Base-by-base conservation (phyloP, 345 rosid species). In the Rhizophora mangle region DNA sequence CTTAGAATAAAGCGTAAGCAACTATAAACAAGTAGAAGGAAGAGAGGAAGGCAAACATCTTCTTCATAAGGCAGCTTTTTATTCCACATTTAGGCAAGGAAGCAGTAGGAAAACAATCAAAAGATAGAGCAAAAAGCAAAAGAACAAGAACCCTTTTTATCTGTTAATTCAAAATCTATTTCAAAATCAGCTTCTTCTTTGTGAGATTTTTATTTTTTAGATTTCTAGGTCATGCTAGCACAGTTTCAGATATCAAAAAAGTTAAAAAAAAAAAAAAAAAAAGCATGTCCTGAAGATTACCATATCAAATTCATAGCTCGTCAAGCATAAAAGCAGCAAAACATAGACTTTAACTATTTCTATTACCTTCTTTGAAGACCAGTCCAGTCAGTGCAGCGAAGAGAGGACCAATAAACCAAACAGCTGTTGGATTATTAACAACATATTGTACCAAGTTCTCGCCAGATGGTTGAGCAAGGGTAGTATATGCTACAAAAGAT, bases 361-460 rank as follows among this genome's bases (percentile, higher is more conserved):
- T 55, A 37, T 16, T 80, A 91, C 98, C 98, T 86, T 94, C 97
- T 82, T 94, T 94, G 64, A 94, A 94, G 73, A 94, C 97, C 1
- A 94, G 96, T 16, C 97, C 97, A 0, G 98, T 94, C 19, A 94
- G 82, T 4, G 96, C 80, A 4, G 97, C 97, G 70, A 94, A 94
- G 60, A 91, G 86, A 26, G 98, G 97, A 59, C 98, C 98, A 68
- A 91, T 85, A 76, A 91, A 87, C 98, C 97, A 94, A 52, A 91
- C 82, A 46, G 96, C 87, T 0, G 74, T 30, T 0, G 95, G 93
- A 69, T 94, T 85, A 54, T 80, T 68, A 7, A 87, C 64, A 36
- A 84, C 96, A 78, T 86, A 89, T 6, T 85, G 95, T n/a, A 86
- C 85, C 78, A 94, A 83, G 80, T 65, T 82, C 73, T 82, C 79